Base-by-base conservation (phyloP, 768 basidiomycete genomes). In the Gymnopilus dilepis region DNA sequence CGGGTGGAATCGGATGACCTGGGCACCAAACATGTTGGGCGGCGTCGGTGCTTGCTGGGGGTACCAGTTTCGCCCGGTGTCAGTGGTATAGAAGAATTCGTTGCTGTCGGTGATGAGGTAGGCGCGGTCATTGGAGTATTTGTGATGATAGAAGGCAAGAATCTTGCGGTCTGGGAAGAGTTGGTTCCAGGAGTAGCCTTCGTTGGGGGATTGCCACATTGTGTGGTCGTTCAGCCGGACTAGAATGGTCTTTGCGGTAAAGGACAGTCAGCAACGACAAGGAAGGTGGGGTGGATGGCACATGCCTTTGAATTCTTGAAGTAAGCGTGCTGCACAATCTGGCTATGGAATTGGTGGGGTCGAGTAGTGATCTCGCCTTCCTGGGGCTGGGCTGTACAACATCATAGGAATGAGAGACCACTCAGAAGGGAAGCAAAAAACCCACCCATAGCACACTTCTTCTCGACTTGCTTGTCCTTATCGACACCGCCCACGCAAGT, bases 151-250 rank as follows among this genome's bases (percentile, higher is more conserved):
- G 75, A 98, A 91, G 0, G 84, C 87, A 34, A 97, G 76, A 79
- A 98, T 91, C 15, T 80, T 84, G 60, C 89, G 80, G 1, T 78
- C 80, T 0, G 85, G 81, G 70, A 73, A 77, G 13, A 89, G 81
- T 61, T 86, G 88, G 42, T 82, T 81, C 96, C 97, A 99, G 0
- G 88, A 88, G 74, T 94, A 95, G 1, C 97, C 97, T 74, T 99
- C 96, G 71, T 95, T 98, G 68, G 86, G 87, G 0, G 95, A 97
- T 77, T 98, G 95, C 94, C 94, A 99, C 56, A 99, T 81, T 0
- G 85, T 82, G 62, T 86, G 74, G 69, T 99, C 95, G 1, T 73
- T 72, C 3, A 97, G 82, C 6, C 92, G 89, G 40, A 93, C 87
- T 31, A 99, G 84, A 58, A 99, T 84, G 0, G 95, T 95, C 85